Evolutionary conservation across 2,329 filamentous ascomycete genomes (phyloP), one percentile per base, ranked within the genome.

Genomic region (Fusarium siculi): DNA sequence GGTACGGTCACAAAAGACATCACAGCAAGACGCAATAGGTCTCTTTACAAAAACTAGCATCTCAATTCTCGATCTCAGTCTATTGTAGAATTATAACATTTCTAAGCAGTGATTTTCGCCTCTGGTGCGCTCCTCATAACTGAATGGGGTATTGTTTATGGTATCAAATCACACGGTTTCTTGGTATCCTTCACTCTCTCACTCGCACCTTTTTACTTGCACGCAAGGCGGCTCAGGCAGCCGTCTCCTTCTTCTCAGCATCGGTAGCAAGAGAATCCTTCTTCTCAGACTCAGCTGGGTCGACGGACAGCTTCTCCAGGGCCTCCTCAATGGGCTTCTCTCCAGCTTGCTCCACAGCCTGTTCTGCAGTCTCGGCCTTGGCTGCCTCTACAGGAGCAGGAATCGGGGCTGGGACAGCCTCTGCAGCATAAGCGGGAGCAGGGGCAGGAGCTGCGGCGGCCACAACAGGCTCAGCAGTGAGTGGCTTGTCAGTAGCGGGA

Each of bases 241-340:
- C 32, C 4, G 19, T 50, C 16, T 70, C 54, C 61, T 74, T 73
- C 65, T 72, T 63, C 34, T 64, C 63, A 32, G 21, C 54, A 18
- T 65, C 69, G 19, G 66, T 50, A 14, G 44, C 21, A 52, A 42
- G 40, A 18, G 30, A 30, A 21, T 66, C 71, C 54, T 66, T 73
- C 43, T 66, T 55, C 23, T 52, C 65, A 46, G 28, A 16, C 21
- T 74, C 64, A 11, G 40, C 47, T 34, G 66, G 54, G 47, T 63
- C 53, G 53, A 74, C 63, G 16, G 66, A 59, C 21, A 74, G 56
- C 55, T 72, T 63, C 57, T 73, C 73, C 15, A 66, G 40, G 23
- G 70, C 50, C 54, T 75, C 72, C 32, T 76, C 61, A 18, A 70
- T 50, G n/a, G 71, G 60, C 57, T 76, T 75, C 47, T 75, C 73